Percentiles rank a stretch among this genome's conserved stretches.
Evolutionary conservation across 1,139 yeast species (phyloP).

Genomic region (Magnusiomyces fungicola): DNA sequence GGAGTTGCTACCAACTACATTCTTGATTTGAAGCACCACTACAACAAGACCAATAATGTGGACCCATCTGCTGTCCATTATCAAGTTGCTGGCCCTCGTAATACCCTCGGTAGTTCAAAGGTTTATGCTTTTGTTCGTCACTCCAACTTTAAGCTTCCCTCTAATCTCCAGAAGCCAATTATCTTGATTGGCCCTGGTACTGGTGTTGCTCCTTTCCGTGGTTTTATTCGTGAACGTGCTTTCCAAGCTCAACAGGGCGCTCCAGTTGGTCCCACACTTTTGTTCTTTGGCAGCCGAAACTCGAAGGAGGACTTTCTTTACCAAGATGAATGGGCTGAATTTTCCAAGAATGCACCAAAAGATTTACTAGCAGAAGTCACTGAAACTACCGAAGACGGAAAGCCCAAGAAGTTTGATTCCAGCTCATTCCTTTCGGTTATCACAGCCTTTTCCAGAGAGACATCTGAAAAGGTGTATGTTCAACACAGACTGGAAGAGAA

Average conservation of each 20-base stretch:
- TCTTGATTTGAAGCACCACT: slow-evolving; percentile 60
- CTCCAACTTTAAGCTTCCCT: slow-evolving; percentile 91
- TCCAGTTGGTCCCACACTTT: slow-evolving; percentile 62
- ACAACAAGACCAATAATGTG: slow-evolving; percentile 40
- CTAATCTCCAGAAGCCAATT: slow-evolving; percentile 74
- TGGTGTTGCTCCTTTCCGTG: slow-evolving; percentile 71
- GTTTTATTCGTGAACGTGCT: slow-evolving; percentile 79
- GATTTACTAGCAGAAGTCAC: slow-evolving; percentile 58
- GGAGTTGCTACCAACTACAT: slow-evolving; percentile 93
- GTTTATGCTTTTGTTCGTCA: slow-evolving; percentile 90
- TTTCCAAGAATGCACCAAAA: slow-evolving; percentile 24
- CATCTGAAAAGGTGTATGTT: slow-evolving; percentile 66
- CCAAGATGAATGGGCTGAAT: slow-evolving; percentile 70
- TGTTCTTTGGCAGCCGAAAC: slow-evolving; percentile 84
- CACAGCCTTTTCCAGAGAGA: slow-evolving; percentile 82
- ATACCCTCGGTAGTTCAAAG: slow-evolving; percentile 36
- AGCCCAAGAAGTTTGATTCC: slow-evolving; percentile 11
- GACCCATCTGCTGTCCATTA: slow-evolving; percentile 45
- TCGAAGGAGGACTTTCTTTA: slow-evolving; percentile 71
- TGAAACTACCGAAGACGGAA: slow-evolving; percentile 25
- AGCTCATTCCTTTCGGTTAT: slow-evolving; percentile 40
- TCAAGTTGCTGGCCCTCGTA: slow-evolving; percentile 76
- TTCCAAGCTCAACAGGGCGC: slow-evolving; percentile 45
- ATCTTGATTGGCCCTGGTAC: slow-evolving; percentile 98
- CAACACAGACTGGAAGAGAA: slow-evolving; percentile 67